These are phyloP conservation scores for Nitzschia inconspicua DNA, from an alignment of 108 stramenopile species.

Conservation along the genomic window DNA sequence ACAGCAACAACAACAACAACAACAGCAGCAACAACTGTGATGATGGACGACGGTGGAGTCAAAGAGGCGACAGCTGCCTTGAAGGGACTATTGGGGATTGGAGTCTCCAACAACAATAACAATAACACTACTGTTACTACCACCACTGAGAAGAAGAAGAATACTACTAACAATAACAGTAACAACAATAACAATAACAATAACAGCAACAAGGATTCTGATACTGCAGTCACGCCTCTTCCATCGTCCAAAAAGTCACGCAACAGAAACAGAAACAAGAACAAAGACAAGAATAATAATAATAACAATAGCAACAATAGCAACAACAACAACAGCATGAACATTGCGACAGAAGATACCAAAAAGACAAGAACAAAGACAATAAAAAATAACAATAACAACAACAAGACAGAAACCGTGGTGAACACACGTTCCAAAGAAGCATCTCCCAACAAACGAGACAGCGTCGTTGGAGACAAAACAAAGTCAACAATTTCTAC, in stretches of 20 bases:
- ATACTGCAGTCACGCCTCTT: background rate
- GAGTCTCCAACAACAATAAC: background rate
- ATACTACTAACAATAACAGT: conserved; percentile 1
- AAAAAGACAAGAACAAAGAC: no score
- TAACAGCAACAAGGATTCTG: background rate
- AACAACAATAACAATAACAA: conserved; percentile 3
- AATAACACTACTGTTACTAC: background rate
- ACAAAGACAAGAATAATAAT: conserved; percentile 28
- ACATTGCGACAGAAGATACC: no score
- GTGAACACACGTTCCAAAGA: no score
- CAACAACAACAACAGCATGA: background rate
- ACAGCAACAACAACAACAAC: no score
- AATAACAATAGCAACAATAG: conserved; percentile 13
- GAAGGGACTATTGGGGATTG: conserved; percentile 53
- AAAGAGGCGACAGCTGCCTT: conserved; percentile 44
- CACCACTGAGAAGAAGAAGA: conserved; percentile 5
- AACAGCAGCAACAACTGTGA: no score
- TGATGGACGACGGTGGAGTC: conserved; percentile 20
- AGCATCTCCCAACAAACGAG: no score
- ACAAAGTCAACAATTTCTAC: no score
- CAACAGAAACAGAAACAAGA: conserved; percentile 6
- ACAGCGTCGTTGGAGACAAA: no score
- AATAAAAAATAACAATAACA: conserved; percentile 13
- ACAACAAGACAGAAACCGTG: no score
- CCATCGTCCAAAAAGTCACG: background rate